Percentiles rank a stretch among this genome's conserved stretches.
phyloP scores from a whole-genome alignment of 192 early-diverging fungal species.

The Coemansia sp. region DNA sequence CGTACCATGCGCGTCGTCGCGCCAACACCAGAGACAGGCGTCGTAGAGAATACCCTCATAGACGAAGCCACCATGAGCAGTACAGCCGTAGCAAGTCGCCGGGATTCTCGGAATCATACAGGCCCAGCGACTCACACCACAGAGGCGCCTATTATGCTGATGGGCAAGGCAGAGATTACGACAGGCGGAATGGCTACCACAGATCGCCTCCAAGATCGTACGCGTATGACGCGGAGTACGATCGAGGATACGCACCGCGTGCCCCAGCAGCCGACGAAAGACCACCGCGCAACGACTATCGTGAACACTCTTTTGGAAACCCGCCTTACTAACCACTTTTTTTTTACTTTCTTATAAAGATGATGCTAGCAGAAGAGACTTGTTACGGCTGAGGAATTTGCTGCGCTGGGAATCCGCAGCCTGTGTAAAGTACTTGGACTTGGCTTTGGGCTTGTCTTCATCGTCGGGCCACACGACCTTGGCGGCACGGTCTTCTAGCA shows the following conservation, averaged over 20 bases:
- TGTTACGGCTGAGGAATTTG: conserved; percentile 33
- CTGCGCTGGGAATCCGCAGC: conserved; percentile 17
- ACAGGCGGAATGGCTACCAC: conserved; percentile 8
- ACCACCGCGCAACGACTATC: conserved; percentile 7
- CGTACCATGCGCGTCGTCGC: conserved; percentile 26
- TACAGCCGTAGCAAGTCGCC: conserved; percentile 44
- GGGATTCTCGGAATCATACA: conserved; percentile 3
- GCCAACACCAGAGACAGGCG: conserved; percentile 42
- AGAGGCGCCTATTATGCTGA: conserved; percentile 3
- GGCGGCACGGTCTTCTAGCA: conserved; percentile 58
- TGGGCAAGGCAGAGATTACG: conserved; percentile 9
- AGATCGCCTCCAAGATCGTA: conserved; percentile 14
- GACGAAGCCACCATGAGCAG: conserved; percentile 6
- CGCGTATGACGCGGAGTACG: conserved; percentile 5
- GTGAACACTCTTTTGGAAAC: background rate
- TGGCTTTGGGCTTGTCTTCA: conserved; percentile 8
- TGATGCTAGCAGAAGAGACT: conserved; percentile 10
- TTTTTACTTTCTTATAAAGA: conserved; percentile 17
- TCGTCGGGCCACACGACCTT: conserved; percentile 36
- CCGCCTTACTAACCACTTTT: background rate
- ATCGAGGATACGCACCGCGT: conserved; percentile 4
- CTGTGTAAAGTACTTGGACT: background rate
- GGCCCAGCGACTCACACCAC: conserved; percentile 10
- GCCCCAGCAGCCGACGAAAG: background rate
- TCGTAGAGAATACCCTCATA: conserved; percentile 26